Evolutionary conservation across 768 basidiomycete genomes (phyloP).

Genomic region (Xerocomellus chrysenteron): DNA sequence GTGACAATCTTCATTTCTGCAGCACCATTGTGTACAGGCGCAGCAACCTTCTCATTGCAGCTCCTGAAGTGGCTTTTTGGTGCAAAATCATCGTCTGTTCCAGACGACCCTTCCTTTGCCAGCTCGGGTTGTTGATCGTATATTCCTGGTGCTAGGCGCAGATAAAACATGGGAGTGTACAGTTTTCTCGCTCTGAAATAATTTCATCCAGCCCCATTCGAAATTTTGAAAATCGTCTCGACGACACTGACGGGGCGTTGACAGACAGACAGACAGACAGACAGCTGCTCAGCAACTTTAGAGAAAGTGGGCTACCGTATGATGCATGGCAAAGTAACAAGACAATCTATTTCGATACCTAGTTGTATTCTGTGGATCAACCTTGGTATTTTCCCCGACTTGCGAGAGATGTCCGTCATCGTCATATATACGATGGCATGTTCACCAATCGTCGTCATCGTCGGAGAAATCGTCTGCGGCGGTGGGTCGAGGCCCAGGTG

Average conservation of each 20-base stretch:
- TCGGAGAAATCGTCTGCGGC: constrained; percentile 25
- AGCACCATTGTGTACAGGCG: constrained; percentile 35
- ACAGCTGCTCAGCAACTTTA: no score
- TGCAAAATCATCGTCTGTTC: constrained; percentile 22
- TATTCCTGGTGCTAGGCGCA: constrained; percentile 6
- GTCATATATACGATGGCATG: no score
- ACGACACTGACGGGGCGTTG: no score
- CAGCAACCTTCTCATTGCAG: constrained; percentile 28
- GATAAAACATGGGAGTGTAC: constrained; percentile 12
- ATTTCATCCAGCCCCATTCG: not conserved
- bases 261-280: no score
- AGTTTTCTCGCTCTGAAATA: not conserved
- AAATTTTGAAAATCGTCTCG: not conserved
- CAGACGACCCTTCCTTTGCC: constrained; percentile 7
- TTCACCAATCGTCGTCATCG: constrained; percentile 30
- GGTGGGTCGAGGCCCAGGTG: constrained; percentile 6
- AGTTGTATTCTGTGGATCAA: not conserved
- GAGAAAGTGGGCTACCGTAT: no score
- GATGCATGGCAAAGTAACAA: not conserved
- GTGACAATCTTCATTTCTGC: no score
- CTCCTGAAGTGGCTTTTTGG: constrained; percentile 34
- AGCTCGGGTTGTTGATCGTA: not conserved
- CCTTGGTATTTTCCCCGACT: not conserved
- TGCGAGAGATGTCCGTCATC: no score
- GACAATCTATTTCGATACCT: not conserved